Conservation (phyloP, 148 eudicot species). For the Fagopyrum tataricum region DNA sequence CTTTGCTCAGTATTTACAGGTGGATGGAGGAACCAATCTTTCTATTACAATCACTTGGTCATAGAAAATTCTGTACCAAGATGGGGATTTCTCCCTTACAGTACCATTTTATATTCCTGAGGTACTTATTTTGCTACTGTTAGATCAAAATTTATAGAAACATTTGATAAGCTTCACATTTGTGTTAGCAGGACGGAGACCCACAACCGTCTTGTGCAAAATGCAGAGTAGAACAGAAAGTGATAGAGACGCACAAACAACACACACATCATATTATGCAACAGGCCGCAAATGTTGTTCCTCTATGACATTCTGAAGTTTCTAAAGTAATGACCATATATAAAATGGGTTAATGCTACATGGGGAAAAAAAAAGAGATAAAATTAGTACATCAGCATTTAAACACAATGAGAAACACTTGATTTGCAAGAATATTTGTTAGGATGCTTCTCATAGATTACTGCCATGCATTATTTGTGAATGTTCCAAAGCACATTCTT, state of each 20-base stretch:
- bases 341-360: background rate
- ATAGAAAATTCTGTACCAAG: constrained; percentile 51
- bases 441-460: background rate
- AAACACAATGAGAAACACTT: background rate
- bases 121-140: constrained; percentile 30
- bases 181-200: constrained; percentile 46
- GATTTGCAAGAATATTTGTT: background rate
- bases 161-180: background rate
- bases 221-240: background rate
- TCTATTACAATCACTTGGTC: constrained; percentile 68
- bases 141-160: background rate
- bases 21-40: constrained; percentile 84
- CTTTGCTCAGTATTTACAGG: constrained; percentile 29
- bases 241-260: background rate
- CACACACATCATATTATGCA: background rate
- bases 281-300: background rate
- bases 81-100: constrained; percentile 52
- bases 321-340: background rate
- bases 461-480: background rate
- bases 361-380: background rate
- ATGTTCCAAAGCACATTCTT: background rate
- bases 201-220: too few species aligned
- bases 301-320: too few species aligned
- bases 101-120: constrained; percentile 86
- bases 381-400: background rate